These are phyloP conservation scores for Zymoseptoria ardabiliae DNA, from an alignment of 2,329 filamentous ascomycete species.

Conservation along the genomic window DNA sequence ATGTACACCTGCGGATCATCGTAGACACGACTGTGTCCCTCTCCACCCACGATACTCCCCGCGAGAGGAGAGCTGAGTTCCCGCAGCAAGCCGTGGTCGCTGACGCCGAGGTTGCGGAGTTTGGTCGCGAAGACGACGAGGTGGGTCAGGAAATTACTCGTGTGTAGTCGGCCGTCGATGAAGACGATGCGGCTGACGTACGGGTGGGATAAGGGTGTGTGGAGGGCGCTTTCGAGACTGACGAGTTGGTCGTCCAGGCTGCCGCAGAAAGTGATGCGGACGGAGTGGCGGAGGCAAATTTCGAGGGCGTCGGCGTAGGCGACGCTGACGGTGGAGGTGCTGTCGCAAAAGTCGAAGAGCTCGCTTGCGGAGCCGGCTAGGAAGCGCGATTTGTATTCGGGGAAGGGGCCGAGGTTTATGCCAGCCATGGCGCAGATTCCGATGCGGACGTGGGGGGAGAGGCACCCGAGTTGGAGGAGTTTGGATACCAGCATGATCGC, in stretches of 20 bases:
- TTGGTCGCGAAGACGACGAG: conserved; percentile 90
- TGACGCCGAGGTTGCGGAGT: conserved; percentile 83
- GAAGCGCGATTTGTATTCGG: conserved; percentile 82
- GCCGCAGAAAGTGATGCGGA: conserved; percentile 77
- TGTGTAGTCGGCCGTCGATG: conserved; percentile 84
- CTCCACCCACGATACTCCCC: conserved; percentile 82
- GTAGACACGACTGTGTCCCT: conserved; percentile 89
- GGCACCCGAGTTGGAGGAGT: conserved; percentile 80
- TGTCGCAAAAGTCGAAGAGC: conserved; percentile 85
- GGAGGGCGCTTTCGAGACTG: conserved; percentile 85
- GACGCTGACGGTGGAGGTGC: conserved; percentile 72
- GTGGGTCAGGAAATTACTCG: conserved; percentile 87
- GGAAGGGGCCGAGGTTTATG: conserved; percentile 86
- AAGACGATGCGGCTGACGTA: conserved; percentile 96
- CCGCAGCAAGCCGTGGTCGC: conserved; percentile 86
- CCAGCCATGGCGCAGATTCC: conserved; percentile 87
- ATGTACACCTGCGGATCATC: conserved; percentile 82
- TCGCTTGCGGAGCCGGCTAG: conserved; percentile 88
- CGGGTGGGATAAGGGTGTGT: conserved; percentile 77
- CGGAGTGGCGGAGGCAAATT: conserved; percentile 67
- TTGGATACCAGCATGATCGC: conserved; percentile 88
- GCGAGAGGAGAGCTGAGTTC: conserved; percentile 84
- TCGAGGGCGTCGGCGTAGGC: conserved; percentile 71
- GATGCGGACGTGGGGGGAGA: conserved; percentile 62
- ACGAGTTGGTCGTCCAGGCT: conserved; percentile 97